Percentiles rank a stretch among this genome's conserved stretches.
Evolutionary conservation across 495 filamentous ascomycete genomes (phyloP).

Genomic region (Massariosphaeria phaeospora): DNA sequence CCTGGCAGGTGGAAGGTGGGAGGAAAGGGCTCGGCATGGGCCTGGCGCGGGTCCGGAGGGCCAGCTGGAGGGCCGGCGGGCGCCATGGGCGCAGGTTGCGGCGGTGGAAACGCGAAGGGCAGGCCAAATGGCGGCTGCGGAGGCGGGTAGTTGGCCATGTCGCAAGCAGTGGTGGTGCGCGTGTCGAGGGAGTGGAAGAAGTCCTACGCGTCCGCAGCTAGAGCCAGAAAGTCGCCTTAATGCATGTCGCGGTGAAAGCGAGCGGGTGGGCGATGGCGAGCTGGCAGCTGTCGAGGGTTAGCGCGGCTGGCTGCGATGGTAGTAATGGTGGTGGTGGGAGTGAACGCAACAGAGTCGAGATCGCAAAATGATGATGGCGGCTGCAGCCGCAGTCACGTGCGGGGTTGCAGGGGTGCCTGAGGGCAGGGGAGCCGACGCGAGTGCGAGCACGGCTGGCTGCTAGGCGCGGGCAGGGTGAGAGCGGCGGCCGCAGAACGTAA

Average conservation of each 20-base stretch:
- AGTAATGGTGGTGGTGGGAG: background rate
- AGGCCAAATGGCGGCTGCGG: slow-evolving; percentile 23
- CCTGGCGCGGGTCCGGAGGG: background rate
- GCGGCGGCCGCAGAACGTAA: slow-evolving; percentile 5
- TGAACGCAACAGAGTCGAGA: background rate
- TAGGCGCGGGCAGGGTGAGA: background rate
- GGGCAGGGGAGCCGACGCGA: background rate
- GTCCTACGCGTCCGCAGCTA: background rate
- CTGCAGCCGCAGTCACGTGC: background rate
- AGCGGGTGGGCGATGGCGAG: too few relatives aligned
- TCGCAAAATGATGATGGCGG: background rate
- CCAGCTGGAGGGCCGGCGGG: background rate
- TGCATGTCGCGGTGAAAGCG: too few relatives aligned
- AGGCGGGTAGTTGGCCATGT: slow-evolving; percentile 24
- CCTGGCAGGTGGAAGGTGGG: too few relatives aligned
- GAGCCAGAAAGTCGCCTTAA: background rate
- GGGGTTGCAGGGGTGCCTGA: background rate
- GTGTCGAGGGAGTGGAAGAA: background rate
- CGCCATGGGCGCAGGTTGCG: background rate
- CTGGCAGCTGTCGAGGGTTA: too few relatives aligned
- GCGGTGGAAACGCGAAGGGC: slow-evolving; percentile 1
- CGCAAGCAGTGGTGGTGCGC: background rate
- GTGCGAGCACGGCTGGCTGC: slow-evolving; percentile 1
- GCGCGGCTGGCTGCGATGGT: too few relatives aligned
- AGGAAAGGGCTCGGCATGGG: slow-evolving; percentile 10